These are phyloP conservation scores for Sphagnum tenellum DNA, from an alignment of 225 moss, liverwort and hornwort genomes.

Conservation along the genomic window DNA sequence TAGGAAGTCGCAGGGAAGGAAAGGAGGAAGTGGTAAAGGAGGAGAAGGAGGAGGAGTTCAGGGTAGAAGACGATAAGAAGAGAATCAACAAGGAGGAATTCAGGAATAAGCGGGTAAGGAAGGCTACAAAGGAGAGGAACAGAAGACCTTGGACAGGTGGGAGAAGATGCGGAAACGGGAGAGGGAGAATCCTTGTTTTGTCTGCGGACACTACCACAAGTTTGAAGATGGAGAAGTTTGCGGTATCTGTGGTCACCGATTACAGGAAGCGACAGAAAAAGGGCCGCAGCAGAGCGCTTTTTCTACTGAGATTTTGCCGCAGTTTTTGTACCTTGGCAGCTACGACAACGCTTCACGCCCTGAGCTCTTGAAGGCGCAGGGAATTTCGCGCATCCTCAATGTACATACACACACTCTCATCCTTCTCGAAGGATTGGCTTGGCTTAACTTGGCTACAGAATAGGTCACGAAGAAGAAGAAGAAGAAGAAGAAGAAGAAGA, in stretches of 20 bases:
- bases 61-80: too few relatives aligned
- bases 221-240: constrained; percentile 97
- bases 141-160: too few relatives aligned
- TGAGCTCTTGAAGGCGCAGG: constrained; percentile 71
- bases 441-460: too few relatives aligned
- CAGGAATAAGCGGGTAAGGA: too few relatives aligned
- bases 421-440: neutral
- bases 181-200: constrained; percentile 97
- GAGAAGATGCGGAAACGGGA: constrained; percentile 93
- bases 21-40: too few relatives aligned
- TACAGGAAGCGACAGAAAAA: constrained; percentile 90
- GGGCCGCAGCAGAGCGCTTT: constrained; percentile 90
- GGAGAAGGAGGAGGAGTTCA: too few relatives aligned
- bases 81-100: too few relatives aligned
- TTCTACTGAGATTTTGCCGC: constrained; percentile 81
- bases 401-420: constrained; percentile 22
- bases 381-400: constrained; percentile 86
- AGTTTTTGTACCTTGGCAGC: constrained; percentile 92
- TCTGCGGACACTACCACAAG: constrained; percentile 99
- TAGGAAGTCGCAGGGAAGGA: too few relatives aligned
- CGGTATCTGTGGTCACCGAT: constrained; percentile 84
- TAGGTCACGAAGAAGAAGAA: too few relatives aligned
- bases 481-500: too few relatives aligned
- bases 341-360: constrained; percentile 77
- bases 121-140: too few relatives aligned